Evolutionary conservation across 257 asterid genomes (phyloP).

Genomic region (Solanum virginianum): DNA sequence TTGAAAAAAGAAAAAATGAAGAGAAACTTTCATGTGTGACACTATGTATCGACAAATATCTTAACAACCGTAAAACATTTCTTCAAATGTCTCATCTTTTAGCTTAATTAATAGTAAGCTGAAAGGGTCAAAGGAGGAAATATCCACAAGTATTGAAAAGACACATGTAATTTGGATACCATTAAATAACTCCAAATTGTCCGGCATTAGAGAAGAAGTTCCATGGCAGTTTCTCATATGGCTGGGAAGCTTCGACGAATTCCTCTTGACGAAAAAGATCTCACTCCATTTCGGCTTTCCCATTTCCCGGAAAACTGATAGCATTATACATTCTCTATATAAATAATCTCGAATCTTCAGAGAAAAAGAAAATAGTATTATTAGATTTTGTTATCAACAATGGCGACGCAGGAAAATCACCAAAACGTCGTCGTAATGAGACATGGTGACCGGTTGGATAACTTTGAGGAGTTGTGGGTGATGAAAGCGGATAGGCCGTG

Average conservation of each 20-base stretch:
- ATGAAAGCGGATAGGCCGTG: conserved; percentile 63
- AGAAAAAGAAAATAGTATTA: neutral
- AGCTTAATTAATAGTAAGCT: neutral
- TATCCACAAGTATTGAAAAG: neutral
- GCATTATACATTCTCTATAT: neutral
- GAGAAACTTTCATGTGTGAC: too few relatives aligned
- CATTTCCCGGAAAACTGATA: neutral
- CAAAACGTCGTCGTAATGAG: conserved; percentile 86
- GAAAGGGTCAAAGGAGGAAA: neutral
- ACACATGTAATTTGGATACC: neutral
- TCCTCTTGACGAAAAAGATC: neutral
- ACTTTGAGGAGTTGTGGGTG: conserved; percentile 61
- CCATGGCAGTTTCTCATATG: neutral
- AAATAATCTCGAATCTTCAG: neutral
- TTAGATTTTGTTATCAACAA: neutral
- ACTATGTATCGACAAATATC: too few relatives aligned
- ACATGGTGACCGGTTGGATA: conserved; percentile 88
- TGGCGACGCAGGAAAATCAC: conserved; percentile 19
- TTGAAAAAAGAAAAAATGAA: too few relatives aligned
- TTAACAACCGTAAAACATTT: neutral
- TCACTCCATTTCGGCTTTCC: neutral
- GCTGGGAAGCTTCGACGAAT: neutral
- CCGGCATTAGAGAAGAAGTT: neutral
- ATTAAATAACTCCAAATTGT: neutral
- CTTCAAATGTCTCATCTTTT: neutral